A percentile compares a stretch with the other conserved stretches of the same genome.
phyloP scores from a whole-genome alignment of 108 stramenopile genomes.

The Discostella pseudostelligera region DNA sequence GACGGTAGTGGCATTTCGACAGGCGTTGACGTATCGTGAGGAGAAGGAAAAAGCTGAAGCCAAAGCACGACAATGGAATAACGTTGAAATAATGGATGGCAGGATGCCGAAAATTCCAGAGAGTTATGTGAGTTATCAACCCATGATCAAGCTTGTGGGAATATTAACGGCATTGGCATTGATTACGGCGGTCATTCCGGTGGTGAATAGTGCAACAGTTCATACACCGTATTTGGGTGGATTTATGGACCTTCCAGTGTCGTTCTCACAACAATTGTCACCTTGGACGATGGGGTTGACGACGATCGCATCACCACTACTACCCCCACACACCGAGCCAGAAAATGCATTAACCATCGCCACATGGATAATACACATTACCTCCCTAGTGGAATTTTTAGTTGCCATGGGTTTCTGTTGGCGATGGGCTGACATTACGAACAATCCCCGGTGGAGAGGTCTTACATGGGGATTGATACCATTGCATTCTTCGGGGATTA shows the following conservation, averaged over 20 bases:
- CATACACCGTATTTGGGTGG: conserved; percentile 76
- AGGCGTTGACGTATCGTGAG: conserved; percentile 52
- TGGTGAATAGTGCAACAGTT: conserved; percentile 49
- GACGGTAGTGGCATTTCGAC: conserved; percentile 81
- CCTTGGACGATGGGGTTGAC: no score
- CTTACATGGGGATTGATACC: conserved; percentile 92
- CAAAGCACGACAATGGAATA: conserved; percentile 29
- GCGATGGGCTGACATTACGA: conserved; percentile 69
- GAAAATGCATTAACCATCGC: conserved; percentile 62
- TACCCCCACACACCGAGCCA: conserved; percentile 57
- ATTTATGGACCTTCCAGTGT: conserved; percentile 66
- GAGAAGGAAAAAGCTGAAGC: conserved; percentile 12
- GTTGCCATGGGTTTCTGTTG: conserved; percentile 91
- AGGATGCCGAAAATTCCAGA: conserved; percentile 55
- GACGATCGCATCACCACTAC: not conserved
- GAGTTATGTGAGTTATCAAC: conserved; percentile 56
- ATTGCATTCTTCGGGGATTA: conserved; percentile 85
- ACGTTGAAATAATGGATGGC: not conserved
- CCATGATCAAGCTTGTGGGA: conserved; percentile 69
- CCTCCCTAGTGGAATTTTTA: conserved; percentile 84
- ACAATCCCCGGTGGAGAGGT: conserved; percentile 84
- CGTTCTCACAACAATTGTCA: no score
- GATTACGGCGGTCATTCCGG: conserved; percentile 68
- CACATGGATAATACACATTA: conserved; percentile 89
- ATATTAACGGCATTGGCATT: conserved; percentile 56